Evolutionary conservation across 2,329 filamentous ascomycete species (phyloP), one percentile per base, ranked within the genome.

Genomic region (Elsinoe arachidis): DNA sequence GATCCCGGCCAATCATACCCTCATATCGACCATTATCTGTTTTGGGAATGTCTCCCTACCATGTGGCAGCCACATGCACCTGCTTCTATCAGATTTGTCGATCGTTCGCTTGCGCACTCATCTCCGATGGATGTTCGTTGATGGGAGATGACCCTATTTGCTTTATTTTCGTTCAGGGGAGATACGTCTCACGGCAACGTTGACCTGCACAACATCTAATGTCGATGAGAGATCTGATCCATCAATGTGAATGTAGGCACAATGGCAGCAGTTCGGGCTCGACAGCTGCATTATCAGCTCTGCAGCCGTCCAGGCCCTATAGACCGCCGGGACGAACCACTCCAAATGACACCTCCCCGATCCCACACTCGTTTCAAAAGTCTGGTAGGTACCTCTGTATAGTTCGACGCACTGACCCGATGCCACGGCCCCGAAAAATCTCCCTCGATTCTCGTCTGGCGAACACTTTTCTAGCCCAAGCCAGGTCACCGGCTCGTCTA

Each of bases 41-140:
- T 35, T 49, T 17, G 23, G 44, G 23, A 49, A 15, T 2, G 23
- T 26, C 23, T 6, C 23, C 23, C n/a, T 33, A 49, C 44, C 44
- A 49, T 49, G 44, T 49, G 44, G 44, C 44, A 33, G 44, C 44
- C 44, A 49, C 44, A 49, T 44, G 41, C 14, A 49, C 9, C 17
- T 34, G 46, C 46, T 51, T 19, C 41, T 46, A 46, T 46, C 41
- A 46, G 21, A 23, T 19, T 23, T n/a, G 41, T 46, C 41, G 41
- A 46, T 46, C 41, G 21, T 46, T 46, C 41, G 41, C 41, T 46
- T 46, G 26, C 41, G 11, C 41, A 12, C 26, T 30, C 41, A 46
- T 23, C 41, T 46, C 26, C 41, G 10, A 46, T 12, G 11, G 11
- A 23, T 30, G 41, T 46, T 46, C 21, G 41, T 2, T 14, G 21